A percentile compares a stretch with the other conserved stretches of the same genome.
These are phyloP conservation scores for Aspergillus hancockii DNA, from an alignment of 495 filamentous ascomycete species.

Conservation along the genomic window DNA sequence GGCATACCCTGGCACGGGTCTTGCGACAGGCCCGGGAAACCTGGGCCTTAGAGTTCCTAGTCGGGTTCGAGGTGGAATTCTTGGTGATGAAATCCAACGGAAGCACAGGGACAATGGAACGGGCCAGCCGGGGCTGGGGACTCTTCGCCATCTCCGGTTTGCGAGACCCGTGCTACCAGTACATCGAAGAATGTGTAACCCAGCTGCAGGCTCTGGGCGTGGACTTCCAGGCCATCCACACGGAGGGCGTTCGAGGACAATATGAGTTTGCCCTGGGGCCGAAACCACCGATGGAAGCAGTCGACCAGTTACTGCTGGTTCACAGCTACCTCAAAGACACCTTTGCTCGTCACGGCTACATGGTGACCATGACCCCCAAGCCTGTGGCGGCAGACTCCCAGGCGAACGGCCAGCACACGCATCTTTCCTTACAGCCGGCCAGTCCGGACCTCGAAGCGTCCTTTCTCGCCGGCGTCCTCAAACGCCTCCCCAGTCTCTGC, in stretches of 20 bases:
- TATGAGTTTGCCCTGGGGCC: constrained; percentile 69
- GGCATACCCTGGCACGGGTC: background rate
- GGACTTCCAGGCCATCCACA: constrained; percentile 61
- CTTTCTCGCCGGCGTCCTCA: constrained; percentile 67
- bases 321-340: constrained; percentile 57
- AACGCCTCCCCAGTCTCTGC: constrained; percentile 56
- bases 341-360: constrained; percentile 56
- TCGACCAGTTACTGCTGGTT: constrained; percentile 65
- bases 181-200: constrained; percentile 52
- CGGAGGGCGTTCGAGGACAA: constrained; percentile 60
- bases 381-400: constrained; percentile 52
- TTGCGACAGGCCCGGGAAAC: background rate
- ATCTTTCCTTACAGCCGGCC: constrained; percentile 60
- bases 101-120: constrained; percentile 4
- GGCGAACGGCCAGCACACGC: constrained; percentile 65
- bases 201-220: constrained; percentile 53
- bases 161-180: constrained; percentile 48
- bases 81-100: constrained; percentile 45
- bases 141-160: constrained; percentile 46
- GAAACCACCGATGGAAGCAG: constrained; percentile 58
- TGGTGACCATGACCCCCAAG: constrained; percentile 66
- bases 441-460: constrained; percentile 29
- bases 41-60: constrained; percentile 41
- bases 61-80: constrained; percentile 77
- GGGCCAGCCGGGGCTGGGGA: constrained; percentile 5